A percentile compares a stretch with the other conserved stretches of the same genome.
These are phyloP conservation scores for Globisporangium radiosum DNA, from an alignment of 352 stramenopile genomes.

Conservation along the genomic window DNA sequence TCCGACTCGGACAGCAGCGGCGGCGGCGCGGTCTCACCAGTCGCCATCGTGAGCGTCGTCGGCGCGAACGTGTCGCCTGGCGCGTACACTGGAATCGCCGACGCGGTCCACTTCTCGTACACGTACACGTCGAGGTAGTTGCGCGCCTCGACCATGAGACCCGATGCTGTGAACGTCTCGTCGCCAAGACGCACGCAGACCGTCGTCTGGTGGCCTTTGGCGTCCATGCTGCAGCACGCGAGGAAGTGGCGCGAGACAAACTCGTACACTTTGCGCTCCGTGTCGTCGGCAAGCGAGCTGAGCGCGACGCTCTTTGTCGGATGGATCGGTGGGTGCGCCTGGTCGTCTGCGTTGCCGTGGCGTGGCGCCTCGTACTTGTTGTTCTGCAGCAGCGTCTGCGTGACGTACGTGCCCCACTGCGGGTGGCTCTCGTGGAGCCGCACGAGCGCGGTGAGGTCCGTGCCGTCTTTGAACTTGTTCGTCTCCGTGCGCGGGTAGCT, in stretches of 20 bases:
- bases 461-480: constrained; percentile 95
- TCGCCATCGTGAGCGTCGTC: constrained; percentile 56
- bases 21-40: constrained; percentile 79
- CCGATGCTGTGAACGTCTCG: constrained; percentile 85
- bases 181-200: constrained; percentile 82
- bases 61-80: constrained; percentile 70
- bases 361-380: constrained; percentile 82
- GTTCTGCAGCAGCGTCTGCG: constrained; percentile 38
- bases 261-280: constrained; percentile 95
- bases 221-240: constrained; percentile 96
- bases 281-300: constrained; percentile 61
- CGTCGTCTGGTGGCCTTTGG: constrained; percentile 83
- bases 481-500: constrained; percentile 99
- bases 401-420: constrained; percentile 79
- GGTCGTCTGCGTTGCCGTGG: constrained; percentile 91
- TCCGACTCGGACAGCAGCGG: constrained; percentile 89
- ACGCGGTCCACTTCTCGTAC: constrained; percentile 91
- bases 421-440: constrained; percentile 60
- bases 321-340: constrained; percentile 98
- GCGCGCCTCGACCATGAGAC: constrained; percentile 87
- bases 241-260: constrained; percentile 98
- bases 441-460: constrained; percentile 84
- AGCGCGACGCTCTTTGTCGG: constrained; percentile 92
- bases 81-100: constrained; percentile 81
- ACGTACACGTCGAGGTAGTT: constrained; percentile 96